Percentiles rank a stretch among this genome's conserved stretches.
phyloP scores from a whole-genome alignment of 352 stramenopile genomes.

The Globisporangium barbulae region DNA sequence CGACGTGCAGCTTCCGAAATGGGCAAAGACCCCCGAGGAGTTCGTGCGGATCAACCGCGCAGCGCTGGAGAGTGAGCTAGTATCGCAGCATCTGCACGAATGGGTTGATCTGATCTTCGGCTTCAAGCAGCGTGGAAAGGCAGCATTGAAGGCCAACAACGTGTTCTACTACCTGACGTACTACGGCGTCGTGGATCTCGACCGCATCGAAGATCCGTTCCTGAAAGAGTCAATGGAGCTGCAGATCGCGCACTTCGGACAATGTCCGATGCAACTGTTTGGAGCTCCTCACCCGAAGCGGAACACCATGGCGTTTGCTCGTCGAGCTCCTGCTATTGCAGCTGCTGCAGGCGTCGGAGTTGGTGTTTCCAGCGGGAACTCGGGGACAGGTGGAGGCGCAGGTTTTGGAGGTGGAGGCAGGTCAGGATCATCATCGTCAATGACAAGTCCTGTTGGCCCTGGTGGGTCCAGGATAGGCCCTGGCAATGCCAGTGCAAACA shows the following conservation, averaged over 20 bases:
- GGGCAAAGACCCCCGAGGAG: conserved; percentile 92
- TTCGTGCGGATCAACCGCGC: conserved; percentile 96
- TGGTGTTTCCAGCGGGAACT: conserved; percentile 5
- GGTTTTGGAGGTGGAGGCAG: background rate
- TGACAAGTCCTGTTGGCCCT: conserved; percentile 16
- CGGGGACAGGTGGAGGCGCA: background rate
- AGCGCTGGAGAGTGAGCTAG: conserved; percentile 97
- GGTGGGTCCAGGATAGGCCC: background rate
- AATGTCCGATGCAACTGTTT: conserved; percentile 97
- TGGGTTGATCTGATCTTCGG: conserved; percentile 99
- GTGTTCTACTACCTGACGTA: conserved; percentile 95
- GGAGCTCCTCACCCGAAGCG: conserved; percentile 66
- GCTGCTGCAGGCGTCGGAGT: conserved; percentile 6
- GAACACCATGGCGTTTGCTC: conserved; percentile 25
- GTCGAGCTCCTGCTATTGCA: conserved; percentile 15
- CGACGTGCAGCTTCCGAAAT: conserved; percentile 96
- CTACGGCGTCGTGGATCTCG: conserved; percentile 95
- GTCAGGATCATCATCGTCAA: background rate
- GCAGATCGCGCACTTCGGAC: conserved; percentile 99
- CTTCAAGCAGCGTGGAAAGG: conserved; percentile 95
- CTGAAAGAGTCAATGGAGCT: conserved; percentile 93
- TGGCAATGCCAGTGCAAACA: conserved; percentile 15
- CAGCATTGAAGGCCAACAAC: conserved; percentile 94
- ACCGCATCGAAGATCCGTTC: conserved; percentile 94
- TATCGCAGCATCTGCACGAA: conserved; percentile 95